Percentiles rank a stretch among this genome's conserved stretches.
Conservation (phyloP, 2,329 filamentous ascomycete genomes). For the Aphanocladium album region DNA sequence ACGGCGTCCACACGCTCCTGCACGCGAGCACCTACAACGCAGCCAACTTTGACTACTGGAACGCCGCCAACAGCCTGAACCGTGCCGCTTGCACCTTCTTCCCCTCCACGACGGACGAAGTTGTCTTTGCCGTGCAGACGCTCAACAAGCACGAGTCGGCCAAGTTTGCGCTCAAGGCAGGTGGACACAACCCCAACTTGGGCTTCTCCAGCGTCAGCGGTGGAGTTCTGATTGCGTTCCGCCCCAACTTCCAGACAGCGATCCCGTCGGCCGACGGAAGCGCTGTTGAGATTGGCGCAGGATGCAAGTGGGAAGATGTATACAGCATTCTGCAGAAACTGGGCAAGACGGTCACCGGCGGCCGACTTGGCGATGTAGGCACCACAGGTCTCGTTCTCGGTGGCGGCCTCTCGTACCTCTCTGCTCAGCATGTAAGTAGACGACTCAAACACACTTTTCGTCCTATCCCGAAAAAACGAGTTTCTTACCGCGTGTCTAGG, state of each 20-base stretch:
- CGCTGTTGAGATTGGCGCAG: constrained; percentile 33
- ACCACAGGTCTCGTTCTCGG: constrained; percentile 24
- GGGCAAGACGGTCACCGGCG: constrained; percentile 30
- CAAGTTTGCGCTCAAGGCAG: constrained; percentile 32
- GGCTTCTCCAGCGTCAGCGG: constrained; percentile 29
- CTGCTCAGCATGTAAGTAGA: constrained; percentile 23
- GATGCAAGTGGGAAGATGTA: constrained; percentile 36
- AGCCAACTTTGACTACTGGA: constrained; percentile 17
- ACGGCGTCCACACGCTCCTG: not conserved
- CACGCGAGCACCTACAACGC: constrained; percentile 10
- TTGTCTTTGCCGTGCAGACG: constrained; percentile 26
- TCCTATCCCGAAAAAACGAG: not conserved
- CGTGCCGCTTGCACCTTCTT: constrained; percentile 32
- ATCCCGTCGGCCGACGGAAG: constrained; percentile 18
- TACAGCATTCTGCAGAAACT: constrained; percentile 27
- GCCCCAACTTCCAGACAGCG: constrained; percentile 23
- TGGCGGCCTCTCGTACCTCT: constrained; percentile 26
- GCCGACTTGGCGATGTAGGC: constrained; percentile 25
- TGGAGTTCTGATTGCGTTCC: constrained; percentile 32
- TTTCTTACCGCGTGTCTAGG: constrained; percentile 17
- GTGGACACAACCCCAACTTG: constrained; percentile 34
- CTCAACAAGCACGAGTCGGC: constrained; percentile 27
- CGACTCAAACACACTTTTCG: not conserved
- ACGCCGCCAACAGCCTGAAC: constrained; percentile 13
- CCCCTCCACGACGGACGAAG: constrained; percentile 27